phyloP scores from a whole-genome alignment of 2,329 filamentous ascomycete genomes.

The Dactylonectria macrodidyma region DNA sequence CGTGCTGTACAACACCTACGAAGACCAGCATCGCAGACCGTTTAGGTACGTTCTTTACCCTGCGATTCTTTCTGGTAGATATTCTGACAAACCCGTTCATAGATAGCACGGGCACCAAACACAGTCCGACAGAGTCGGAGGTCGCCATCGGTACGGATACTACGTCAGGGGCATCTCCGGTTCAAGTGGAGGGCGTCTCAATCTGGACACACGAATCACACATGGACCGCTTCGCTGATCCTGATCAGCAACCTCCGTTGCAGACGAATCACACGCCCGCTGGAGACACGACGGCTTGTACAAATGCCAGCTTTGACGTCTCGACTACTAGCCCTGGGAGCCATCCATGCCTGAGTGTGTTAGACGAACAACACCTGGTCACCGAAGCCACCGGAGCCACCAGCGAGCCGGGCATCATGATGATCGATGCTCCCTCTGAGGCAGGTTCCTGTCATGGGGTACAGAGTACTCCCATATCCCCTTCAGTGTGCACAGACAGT shows the following conservation, averaged over 20 bases:
- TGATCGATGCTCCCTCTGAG: conserved; percentile 19
- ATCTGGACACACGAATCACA: conserved; percentile 24
- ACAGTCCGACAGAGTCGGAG: conserved; percentile 24
- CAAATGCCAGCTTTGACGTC: too few relatives aligned
- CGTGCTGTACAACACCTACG: too few relatives aligned
- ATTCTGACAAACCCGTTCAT: conserved; percentile 13
- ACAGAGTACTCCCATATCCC: background rate
- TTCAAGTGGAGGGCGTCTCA: too few relatives aligned
- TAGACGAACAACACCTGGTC: too few relatives aligned
- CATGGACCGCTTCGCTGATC: conserved; percentile 15
- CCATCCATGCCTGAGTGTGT: too few relatives aligned
- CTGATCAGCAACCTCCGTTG: too few relatives aligned
- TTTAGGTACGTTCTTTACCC: too few relatives aligned
- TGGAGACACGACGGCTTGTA: too few relatives aligned
- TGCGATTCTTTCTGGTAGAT: too few relatives aligned
- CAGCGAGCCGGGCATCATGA: conserved; percentile 12
- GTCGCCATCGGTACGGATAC: conserved; percentile 14
- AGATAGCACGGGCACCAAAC: conserved; percentile 29
- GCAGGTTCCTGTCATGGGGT: conserved; percentile 5
- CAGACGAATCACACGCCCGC: too few relatives aligned
- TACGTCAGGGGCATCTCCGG: conserved; percentile 22
- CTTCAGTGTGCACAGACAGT: conserved; percentile 13
- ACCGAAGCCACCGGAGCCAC: conserved; percentile 7
- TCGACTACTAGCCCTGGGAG: too few relatives aligned
- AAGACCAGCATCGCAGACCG: too few relatives aligned